Evolutionary conservation across 2,329 filamentous ascomycete species (phyloP).

Genomic region (Nothopassalora personata): DNA sequence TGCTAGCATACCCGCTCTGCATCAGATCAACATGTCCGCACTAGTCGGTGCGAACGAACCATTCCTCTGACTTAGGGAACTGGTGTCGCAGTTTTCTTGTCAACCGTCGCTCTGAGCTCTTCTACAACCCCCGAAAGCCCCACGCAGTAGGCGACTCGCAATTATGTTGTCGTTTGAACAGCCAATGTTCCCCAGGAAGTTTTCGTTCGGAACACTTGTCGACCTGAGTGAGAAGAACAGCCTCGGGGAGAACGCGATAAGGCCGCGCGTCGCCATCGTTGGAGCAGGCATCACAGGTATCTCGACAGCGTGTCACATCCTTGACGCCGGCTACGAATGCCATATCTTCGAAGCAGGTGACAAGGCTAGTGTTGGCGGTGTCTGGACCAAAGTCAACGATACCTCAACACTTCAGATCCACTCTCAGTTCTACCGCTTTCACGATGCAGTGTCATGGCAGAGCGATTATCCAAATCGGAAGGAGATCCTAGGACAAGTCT

Average conservation of each 20-base stretch:
- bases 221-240: constrained; percentile 11
- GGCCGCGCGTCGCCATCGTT: constrained; percentile 51
- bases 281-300: constrained; percentile 61
- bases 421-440: constrained; percentile 81
- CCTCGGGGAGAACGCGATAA: constrained; percentile 16
- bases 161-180: constrained; percentile 10
- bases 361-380: constrained; percentile 50
- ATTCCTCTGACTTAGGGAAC: background rate
- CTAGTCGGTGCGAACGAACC: background rate
- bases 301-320: constrained; percentile 66
- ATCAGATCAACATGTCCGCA: constrained; percentile 4
- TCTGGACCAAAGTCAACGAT: constrained; percentile 52
- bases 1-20: background rate
- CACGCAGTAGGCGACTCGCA: background rate
- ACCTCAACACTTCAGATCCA: constrained; percentile 79
- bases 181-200: constrained; percentile 3
- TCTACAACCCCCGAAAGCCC: background rate
- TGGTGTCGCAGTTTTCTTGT: background rate
- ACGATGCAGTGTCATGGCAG: constrained; percentile 69
- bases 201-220: constrained; percentile 12
- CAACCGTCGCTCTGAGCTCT: background rate
- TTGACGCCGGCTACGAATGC: constrained; percentile 79
- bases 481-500: constrained; percentile 69
- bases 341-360: constrained; percentile 69
- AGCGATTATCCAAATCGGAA: constrained; percentile 69